A percentile compares a stretch with the other conserved stretches of the same genome.
Evolutionary conservation across 331 rosid species (phyloP).

Genomic region (Phaseolus coccineus): DNA sequence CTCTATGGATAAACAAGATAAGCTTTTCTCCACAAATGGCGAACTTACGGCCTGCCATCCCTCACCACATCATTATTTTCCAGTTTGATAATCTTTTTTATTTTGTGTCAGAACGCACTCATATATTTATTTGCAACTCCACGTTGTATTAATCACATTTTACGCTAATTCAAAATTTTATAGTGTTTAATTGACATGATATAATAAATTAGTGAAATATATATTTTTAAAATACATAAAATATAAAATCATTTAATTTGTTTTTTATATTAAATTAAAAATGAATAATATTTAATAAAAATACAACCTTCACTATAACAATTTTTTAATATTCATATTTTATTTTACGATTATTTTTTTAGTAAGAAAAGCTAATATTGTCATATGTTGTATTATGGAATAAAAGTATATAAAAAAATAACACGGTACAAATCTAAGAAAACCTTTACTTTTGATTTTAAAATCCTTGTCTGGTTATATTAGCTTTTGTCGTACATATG

Average conservation of each 20-base stretch:
- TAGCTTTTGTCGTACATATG: no score
- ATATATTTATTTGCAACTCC: not conserved
- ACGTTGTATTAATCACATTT: not conserved
- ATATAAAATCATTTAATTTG: not conserved
- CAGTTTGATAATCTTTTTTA: conserved; percentile 2
- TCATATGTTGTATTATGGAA: no score
- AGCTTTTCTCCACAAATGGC: conserved; percentile 37
- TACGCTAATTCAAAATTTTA: not conserved
- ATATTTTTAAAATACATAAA: not conserved
- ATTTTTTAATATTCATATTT: no score
- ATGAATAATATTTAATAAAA: not conserved
- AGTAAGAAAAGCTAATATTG: no score
- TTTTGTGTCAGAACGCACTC: conserved; percentile 2
- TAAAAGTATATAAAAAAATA: not conserved
- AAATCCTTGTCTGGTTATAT: no score
- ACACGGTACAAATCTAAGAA: not conserved
- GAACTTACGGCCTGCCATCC: conserved; percentile 6
- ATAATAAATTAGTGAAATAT: not conserved
- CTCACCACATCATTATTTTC: conserved; percentile 30
- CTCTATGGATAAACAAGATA: conserved; percentile 13
- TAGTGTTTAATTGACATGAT: not conserved
- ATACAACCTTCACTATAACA: not conserved
- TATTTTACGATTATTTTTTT: not conserved
- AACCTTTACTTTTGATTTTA: no score
- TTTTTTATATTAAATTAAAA: not conserved